Evolutionary conservation across 2,329 filamentous ascomycete genomes (phyloP).

Genomic region (Hypoxylon sp.): DNA sequence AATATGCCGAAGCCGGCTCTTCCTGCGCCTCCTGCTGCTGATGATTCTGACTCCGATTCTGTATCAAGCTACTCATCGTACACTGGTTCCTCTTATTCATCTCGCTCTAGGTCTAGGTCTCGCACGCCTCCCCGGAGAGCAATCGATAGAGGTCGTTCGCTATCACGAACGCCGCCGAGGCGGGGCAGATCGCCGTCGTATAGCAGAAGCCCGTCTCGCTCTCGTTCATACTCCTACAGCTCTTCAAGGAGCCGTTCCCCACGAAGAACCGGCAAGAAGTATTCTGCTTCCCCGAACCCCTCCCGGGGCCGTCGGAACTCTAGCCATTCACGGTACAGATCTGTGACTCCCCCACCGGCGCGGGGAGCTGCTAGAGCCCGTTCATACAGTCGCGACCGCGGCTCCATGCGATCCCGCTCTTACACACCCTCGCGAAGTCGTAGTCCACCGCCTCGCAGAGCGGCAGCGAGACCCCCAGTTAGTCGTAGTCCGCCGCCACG

Average conservation of each 20-base stretch:
- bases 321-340: constrained; percentile 47
- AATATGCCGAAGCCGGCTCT: constrained; percentile 89
- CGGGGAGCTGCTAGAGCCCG: constrained; percentile 39
- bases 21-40: constrained; percentile 73
- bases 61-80: constrained; percentile 86
- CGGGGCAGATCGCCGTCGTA: constrained; percentile 54
- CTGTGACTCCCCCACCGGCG: constrained; percentile 46
- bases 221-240: constrained; percentile 53
- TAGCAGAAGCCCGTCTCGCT: constrained; percentile 55
- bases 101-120: constrained; percentile 65
- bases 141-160: constrained; percentile 57
- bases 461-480: constrained; percentile 31
- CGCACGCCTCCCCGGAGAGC: constrained; percentile 58
- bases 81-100: constrained; percentile 73
- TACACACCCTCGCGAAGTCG: constrained; percentile 49
- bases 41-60: constrained; percentile 78
- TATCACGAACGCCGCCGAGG: constrained; percentile 55
- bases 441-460: constrained; percentile 44
- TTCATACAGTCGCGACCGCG: constrained; percentile 47
- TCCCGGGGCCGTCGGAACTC: constrained; percentile 45
- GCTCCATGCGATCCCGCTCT: constrained; percentile 46
- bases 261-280: constrained; percentile 47
- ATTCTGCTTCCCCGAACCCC: constrained; percentile 49
- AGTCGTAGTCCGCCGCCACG: constrained; percentile 47
- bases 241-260: constrained; percentile 51